Evolutionary conservation across 83 land plant genomes (phyloP), one percentile per base, ranked within the genome.

Genomic region (Picea engelmannii): DNA sequence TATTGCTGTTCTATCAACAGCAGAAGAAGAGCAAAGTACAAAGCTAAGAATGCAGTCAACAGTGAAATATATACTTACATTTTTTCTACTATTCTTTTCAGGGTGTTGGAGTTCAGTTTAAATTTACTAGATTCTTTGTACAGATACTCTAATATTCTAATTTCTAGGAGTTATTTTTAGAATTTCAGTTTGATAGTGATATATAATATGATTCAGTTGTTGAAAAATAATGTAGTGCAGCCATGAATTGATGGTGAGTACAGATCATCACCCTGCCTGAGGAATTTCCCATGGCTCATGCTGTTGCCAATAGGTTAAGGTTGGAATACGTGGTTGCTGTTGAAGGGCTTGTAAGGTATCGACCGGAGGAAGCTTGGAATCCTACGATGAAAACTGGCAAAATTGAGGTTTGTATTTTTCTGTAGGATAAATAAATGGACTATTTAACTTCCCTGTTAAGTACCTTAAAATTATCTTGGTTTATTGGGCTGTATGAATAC

Each of bases 261-360:
- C 83, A 96, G 99, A 83, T 95, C 27, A 89, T 95, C 1, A 91
- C 99, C n/a, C 90, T 91, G 24, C 98, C 98, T 10, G 88, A 88
- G 81, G 86, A 88, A 74, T 93, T 84, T 81, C 91, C 92, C 4
- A 89, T 91, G 63, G 95, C 94, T 3, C 93, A 93, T 85, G 75
- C 85, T 6, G 55, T 81, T 61, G 92, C 86, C 6, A 93, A 91
- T 70, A 90, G 88, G 58, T 73, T 92, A 88, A 86, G 99, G 44
- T 83, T 93, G 58, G 99, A 97, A 85, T 91, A 92, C 55, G 99
- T 97, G 62, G 85, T 95, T 83, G 88, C 95, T 64, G 94, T 95
- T 21, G 99, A 97, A 79, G 99, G 99, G 17, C 76, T 84, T 62
- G 96, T 97, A 47, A 86, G 96, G n/a, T 63, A 82, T 44, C 89